These are phyloP conservation scores for Shiraia sp. DNA, from an alignment of 2,329 filamentous ascomycete genomes.

Conservation along the genomic window DNA sequence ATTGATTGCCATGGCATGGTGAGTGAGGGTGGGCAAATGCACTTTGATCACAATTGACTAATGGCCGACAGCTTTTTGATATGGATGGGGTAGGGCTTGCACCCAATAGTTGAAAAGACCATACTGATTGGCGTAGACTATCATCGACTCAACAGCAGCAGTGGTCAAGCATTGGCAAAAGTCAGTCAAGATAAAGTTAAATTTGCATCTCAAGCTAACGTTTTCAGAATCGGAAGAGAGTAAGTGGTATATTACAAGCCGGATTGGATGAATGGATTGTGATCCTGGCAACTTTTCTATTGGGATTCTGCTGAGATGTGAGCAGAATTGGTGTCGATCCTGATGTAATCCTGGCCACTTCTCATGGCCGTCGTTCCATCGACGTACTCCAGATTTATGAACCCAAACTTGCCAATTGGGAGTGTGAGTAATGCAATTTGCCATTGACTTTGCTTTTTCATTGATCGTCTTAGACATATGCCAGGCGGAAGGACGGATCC, in stretches of 20 bases:
- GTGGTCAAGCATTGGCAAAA: conserved; percentile 77
- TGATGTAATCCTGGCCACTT: conserved; percentile 81
- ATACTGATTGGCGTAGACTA: conserved; percentile 51
- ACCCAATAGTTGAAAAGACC: not conserved
- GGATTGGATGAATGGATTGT: not conserved
- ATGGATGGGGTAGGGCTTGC: conserved; percentile 32
- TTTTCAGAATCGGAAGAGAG: conserved; percentile 71
- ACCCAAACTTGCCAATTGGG: conserved; percentile 86
- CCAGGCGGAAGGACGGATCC: conserved; percentile 76
- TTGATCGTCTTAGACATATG: conserved; percentile 66
- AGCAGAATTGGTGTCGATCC: conserved; percentile 73
- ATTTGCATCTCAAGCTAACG: conserved; percentile 10
- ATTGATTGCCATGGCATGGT: conserved; percentile 51
- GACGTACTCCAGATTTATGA: conserved; percentile 80
- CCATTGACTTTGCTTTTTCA: conserved; percentile 4
- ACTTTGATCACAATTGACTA: conserved; percentile 9
- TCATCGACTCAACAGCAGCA: conserved; percentile 79
- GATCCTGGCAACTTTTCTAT: not conserved
- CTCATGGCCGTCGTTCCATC: conserved; percentile 87
- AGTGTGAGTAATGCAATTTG: conserved; percentile 62
- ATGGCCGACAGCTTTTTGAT: conserved; percentile 35
- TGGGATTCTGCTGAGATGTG: not conserved
- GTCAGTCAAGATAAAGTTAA: conserved; percentile 48
- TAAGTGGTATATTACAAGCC: conserved; percentile 81
- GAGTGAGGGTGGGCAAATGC: conserved; percentile 10